Evolutionary conservation across 1,284 basidiomycete genomes (phyloP), one percentile per base, ranked within the genome.

Genomic region (Mixia osmundae): DNA sequence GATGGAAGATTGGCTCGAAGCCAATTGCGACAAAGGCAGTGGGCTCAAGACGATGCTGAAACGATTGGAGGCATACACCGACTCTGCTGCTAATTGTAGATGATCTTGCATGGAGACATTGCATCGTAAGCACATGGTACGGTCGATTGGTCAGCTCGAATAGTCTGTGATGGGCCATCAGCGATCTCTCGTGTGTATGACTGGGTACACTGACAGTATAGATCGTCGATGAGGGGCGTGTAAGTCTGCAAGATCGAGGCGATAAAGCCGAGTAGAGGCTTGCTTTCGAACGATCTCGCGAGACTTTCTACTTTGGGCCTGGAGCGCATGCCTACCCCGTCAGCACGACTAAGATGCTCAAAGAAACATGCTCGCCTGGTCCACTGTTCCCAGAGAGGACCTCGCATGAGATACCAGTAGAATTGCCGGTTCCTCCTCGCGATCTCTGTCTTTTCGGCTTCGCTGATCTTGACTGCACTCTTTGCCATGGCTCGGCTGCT

Each of bases 1-100:
- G 51, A 83, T 99, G 73, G 83, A 94, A 59, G 49, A 45, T 11
- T 95, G 82, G 82, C 55, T 97, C 42, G 69, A 58, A 36, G 58
- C 53, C 19, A 68, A 68, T 40, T 50, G 52, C 26, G 54, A 80
- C 53, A 73, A 79, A 51, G 74, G 74, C 24, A 83, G 78, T 40
- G 80, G 76, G 54, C 59, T 94, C 47, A 83, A 80, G 57, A 71
- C 71, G 1, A 58, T 85, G 50, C 59, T 87, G 53, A 77, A 73
- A 62, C 79, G 76, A 58, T 65, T 82, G 21, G 72, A 76, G 38
- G n/a, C n/a, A n/a, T n/a, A n/a, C n/a, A n/a, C n/a, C n/a, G n/a
- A n/a, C n/a, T 32, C 48, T 3, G 44, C 41, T 30, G 40, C 44
- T n/a, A n/a, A n/a, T n/a, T n/a, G n/a, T n/a, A n/a, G n/a, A n/a